Conservation (phyloP, 192 early-diverging fungal genomes). For the Rhizophlyctis rosea region DNA sequence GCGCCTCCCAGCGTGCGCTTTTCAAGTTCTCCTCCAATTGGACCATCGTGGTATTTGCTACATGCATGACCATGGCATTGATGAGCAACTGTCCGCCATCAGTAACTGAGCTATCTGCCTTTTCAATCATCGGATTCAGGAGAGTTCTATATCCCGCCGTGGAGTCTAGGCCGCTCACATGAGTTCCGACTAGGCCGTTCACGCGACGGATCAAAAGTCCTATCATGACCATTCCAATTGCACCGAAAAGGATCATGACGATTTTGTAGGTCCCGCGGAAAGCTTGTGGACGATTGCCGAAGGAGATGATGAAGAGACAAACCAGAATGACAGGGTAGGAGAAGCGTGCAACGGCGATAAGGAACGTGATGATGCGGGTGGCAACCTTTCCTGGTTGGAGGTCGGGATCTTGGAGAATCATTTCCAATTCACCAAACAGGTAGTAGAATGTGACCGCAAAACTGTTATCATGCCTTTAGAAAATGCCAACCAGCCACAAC, state of each 20-base stretch:
- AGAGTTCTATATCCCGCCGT: constrained; percentile 4
- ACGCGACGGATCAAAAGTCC: constrained; percentile 31
- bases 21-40: constrained; percentile 14
- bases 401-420: constrained; percentile 21
- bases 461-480: constrained; percentile 36
- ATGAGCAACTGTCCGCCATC: constrained; percentile 24
- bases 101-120: background rate
- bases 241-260: constrained; percentile 36
- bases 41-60: background rate
- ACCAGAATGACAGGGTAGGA: constrained; percentile 35
- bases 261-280: constrained; percentile 31
- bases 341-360: constrained; percentile 22
- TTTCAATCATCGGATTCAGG: background rate
- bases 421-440: constrained; percentile 47
- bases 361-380: constrained; percentile 19
- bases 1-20: background rate
- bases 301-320: constrained; percentile 42
- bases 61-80: constrained; percentile 12
- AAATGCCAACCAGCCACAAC: constrained; percentile 6
- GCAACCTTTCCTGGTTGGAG: constrained; percentile 12
- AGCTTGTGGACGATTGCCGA: constrained; percentile 52
- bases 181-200: constrained; percentile 2
- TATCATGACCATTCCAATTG: constrained; percentile 41
- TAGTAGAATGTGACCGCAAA: constrained; percentile 37
- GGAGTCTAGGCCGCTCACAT: background rate